These are phyloP conservation scores for Paramecium pentaurelia DNA, from an alignment of 73 alveolate species.

Conservation along the genomic window DNA sequence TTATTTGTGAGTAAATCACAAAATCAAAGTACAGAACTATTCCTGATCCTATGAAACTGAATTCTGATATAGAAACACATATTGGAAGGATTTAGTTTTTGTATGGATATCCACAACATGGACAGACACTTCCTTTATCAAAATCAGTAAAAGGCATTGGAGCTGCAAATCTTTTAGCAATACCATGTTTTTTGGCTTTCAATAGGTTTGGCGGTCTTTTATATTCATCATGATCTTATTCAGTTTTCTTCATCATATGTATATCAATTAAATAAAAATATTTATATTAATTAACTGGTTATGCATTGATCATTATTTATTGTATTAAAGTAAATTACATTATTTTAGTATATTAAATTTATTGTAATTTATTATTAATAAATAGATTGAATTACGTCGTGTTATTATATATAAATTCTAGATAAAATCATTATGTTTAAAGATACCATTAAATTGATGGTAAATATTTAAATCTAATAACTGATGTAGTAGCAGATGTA, in stretches of 20 bases:
- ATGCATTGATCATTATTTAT: background rate
- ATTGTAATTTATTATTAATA: no score
- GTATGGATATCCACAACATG: background rate
- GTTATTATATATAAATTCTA: background rate
- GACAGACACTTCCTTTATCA: background rate
- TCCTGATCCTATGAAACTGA: conserved; percentile 15
- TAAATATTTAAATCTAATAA: conserved; percentile 31
- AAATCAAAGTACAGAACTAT: background rate
- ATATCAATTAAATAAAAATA: background rate
- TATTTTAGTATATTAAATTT: no score
- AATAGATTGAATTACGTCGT: background rate
- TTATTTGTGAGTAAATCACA: background rate
- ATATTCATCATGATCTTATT: background rate
- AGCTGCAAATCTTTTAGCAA: background rate
- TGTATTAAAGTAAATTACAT: no score
- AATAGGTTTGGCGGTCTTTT: background rate
- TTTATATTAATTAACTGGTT: background rate
- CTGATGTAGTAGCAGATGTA: conserved; percentile 95
- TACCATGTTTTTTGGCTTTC: background rate
- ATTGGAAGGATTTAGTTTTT: background rate
- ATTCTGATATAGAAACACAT: background rate
- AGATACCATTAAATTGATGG: no score
- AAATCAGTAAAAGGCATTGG: background rate
- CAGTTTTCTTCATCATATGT: background rate
- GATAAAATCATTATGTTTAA: no score